A percentile compares a stretch with the other conserved stretches of the same genome.
phyloP scores from a whole-genome alignment of 1,284 basidiomycete species.

The Pascua sp. region DNA sequence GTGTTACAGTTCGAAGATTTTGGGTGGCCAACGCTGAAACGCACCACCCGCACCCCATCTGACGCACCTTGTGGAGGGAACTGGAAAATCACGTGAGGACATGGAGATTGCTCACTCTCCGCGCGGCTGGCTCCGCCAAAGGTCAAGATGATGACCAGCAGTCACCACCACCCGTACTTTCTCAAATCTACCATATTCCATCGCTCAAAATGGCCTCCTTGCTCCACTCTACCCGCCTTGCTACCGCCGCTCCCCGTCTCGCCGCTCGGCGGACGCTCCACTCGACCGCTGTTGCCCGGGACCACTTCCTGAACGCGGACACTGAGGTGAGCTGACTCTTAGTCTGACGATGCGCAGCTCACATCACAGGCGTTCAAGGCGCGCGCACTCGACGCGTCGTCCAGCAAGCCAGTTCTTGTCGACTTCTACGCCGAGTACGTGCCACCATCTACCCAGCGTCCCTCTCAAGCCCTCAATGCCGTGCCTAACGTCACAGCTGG shows the following conservation, averaged over 20 bases:
- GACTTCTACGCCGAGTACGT: slow-evolving; percentile 48
- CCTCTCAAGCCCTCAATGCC: background rate
- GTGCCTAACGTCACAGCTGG: slow-evolving; percentile 31
- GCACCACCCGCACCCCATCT: too few species aligned
- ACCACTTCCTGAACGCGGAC: slow-evolving; percentile 36
- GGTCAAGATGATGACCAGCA: too few species aligned
- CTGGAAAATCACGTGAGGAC: too few species aligned
- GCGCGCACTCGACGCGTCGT: slow-evolving; percentile 21
- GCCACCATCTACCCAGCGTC: background rate
- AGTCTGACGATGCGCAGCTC: background rate
- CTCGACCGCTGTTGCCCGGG: slow-evolving; percentile 21
- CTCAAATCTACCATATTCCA: background rate
- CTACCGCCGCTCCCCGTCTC: slow-evolving; percentile 11
- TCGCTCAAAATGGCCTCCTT: background rate
- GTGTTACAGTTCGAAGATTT: slow-evolving; percentile 3
- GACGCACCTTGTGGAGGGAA: too few species aligned
- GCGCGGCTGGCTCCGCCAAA: background rate
- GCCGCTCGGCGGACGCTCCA: slow-evolving; percentile 12
- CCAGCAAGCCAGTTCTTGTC: slow-evolving; percentile 42
- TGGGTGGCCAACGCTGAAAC: slow-evolving; percentile 8
- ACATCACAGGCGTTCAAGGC: slow-evolving; percentile 27
- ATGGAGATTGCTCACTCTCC: background rate
- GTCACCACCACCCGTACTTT: background rate
- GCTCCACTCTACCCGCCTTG: slow-evolving; percentile 3
- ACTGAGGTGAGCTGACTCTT: slow-evolving; percentile 18